A percentile compares a stretch with the other conserved stretches of the same genome.
Conservation (phyloP, 78 protist genomes). For the Dictyostelium capitatum region DNA sequence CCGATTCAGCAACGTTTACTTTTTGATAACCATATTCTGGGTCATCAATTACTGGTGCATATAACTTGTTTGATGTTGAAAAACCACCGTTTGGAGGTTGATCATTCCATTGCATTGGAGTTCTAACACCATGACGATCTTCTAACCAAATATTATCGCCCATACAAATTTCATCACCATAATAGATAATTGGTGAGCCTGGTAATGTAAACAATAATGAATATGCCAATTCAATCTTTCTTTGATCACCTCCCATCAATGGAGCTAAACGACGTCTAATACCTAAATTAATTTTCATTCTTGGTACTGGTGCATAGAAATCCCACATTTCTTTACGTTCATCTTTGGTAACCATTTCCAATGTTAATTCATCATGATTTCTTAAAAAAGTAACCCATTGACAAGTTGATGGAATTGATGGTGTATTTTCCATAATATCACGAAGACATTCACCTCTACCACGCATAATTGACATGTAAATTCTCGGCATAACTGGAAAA, state of each 20-base stretch:
- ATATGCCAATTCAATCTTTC: constrained; percentile 80
- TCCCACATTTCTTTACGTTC: constrained; percentile 91
- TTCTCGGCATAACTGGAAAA: constrained; percentile 92
- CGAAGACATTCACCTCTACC: constrained; percentile 62
- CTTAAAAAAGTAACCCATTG: constrained; percentile 87
- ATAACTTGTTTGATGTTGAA: constrained; percentile 54
- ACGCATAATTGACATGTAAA: constrained; percentile 79
- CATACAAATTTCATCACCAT: constrained; percentile 91
- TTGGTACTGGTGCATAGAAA: constrained; percentile 82
- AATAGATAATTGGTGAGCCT: constrained; percentile 90
- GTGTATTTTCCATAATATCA: constrained; percentile 76
- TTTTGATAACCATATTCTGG: constrained; percentile 72
- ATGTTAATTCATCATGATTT: constrained; percentile 89
- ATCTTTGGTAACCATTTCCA: constrained; percentile 90
- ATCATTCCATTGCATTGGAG: constrained; percentile 92
- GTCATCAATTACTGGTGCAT: constrained; percentile 57
- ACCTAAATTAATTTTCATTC: constrained; percentile 85
- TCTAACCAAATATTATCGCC: constrained; percentile 89
- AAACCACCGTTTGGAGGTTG: constrained; percentile 83
- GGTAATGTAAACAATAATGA: constrained; percentile 87
- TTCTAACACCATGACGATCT: constrained; percentile 89
- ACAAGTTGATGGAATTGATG: constrained; percentile 78
- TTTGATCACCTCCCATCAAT: constrained; percentile 83
- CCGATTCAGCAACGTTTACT: constrained; percentile 78
- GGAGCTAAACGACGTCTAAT: constrained; percentile 90